phyloP scores from a whole-genome alignment of 2,329 filamentous ascomycete genomes.

The Tolypocladium capitatum region DNA sequence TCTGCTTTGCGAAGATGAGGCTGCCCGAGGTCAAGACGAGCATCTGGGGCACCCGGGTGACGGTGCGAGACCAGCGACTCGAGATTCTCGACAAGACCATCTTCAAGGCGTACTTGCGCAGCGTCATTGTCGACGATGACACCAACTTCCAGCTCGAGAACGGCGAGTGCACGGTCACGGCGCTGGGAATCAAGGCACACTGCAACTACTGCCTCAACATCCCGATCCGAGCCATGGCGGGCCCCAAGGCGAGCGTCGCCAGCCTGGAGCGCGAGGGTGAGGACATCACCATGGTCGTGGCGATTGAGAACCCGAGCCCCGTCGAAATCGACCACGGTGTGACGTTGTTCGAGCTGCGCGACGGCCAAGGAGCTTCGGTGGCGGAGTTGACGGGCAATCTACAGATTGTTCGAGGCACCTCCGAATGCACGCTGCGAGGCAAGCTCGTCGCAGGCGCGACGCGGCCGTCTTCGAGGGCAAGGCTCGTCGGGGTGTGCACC shows the following conservation, averaged over 20 bases:
- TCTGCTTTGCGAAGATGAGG: constrained; percentile 15
- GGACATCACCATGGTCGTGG: constrained; percentile 9
- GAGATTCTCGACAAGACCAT: constrained; percentile 14
- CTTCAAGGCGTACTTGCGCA: constrained; percentile 17
- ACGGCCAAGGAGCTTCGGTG: neutral
- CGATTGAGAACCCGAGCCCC: constrained; percentile 15
- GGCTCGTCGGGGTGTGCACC: neutral
- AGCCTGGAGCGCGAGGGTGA: constrained; percentile 7
- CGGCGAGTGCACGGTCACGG: constrained; percentile 12
- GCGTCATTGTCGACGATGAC: constrained; percentile 15
- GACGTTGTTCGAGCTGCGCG: constrained; percentile 18
- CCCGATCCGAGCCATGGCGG: constrained; percentile 13
- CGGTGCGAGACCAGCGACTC: constrained; percentile 14
- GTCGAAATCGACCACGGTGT: constrained; percentile 18
- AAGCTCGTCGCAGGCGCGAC: constrained; percentile 4
- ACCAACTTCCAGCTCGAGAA: constrained; percentile 16
- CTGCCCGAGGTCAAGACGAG: constrained; percentile 16
- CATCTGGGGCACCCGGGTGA: constrained; percentile 13
- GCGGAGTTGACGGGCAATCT: constrained; percentile 16
- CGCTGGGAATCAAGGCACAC: constrained; percentile 11
- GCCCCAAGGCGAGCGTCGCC: constrained; percentile 10
- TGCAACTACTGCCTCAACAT: constrained; percentile 16
- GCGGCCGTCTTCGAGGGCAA: neutral
- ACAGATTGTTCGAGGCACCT: constrained; percentile 13
- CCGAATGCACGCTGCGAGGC: constrained; percentile 16